Conservation (phyloP, 2,329 filamentous ascomycete genomes). For the Penicillium digitatum region DNA sequence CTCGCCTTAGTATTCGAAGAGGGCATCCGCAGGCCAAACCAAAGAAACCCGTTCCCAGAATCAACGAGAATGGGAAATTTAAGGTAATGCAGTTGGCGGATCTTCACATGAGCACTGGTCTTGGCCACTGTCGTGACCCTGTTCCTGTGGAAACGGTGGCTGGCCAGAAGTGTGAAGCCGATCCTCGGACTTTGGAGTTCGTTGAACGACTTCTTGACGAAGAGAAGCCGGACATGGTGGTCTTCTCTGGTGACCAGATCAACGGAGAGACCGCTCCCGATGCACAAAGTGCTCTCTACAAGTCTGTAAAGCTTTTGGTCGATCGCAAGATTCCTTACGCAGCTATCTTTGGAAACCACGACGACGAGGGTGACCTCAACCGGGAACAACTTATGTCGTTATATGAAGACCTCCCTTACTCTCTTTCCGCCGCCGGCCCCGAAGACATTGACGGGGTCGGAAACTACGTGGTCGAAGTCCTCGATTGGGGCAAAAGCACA, state of each 20-base stretch:
- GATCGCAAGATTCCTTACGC: conserved; percentile 88
- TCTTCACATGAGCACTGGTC: conserved; percentile 84
- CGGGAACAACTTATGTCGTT: conserved; percentile 78
- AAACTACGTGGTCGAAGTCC: conserved; percentile 89
- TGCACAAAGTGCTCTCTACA: conserved; percentile 89
- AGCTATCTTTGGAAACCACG: conserved; percentile 94
- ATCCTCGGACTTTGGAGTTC: conserved; percentile 87
- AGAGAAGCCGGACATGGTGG: conserved; percentile 87
- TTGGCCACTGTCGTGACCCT: conserved; percentile 81
- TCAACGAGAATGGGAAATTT: conserved; percentile 86
- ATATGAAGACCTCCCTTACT: conserved; percentile 82
- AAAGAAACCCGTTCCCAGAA: conserved; percentile 68
- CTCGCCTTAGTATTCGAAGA: conserved; percentile 73
- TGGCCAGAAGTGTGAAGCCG: conserved; percentile 75
- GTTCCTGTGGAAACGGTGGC: conserved; percentile 68
- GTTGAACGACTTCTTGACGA: conserved; percentile 78
- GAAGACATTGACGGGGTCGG: conserved; percentile 82
- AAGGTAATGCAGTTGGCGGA: conserved; percentile 98
- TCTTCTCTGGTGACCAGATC: conserved; percentile 89
- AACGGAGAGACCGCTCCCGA: conserved; percentile 92
- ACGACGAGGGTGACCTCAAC: conserved; percentile 80
- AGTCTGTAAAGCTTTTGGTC: conserved; percentile 79
- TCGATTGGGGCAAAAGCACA: conserved; percentile 71
- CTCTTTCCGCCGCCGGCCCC: conserved; percentile 78
- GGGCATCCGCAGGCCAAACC: conserved; percentile 59